phyloP scores from a whole-genome alignment of 352 stramenopile genomes.

The Globisporangium nodosum region DNA sequence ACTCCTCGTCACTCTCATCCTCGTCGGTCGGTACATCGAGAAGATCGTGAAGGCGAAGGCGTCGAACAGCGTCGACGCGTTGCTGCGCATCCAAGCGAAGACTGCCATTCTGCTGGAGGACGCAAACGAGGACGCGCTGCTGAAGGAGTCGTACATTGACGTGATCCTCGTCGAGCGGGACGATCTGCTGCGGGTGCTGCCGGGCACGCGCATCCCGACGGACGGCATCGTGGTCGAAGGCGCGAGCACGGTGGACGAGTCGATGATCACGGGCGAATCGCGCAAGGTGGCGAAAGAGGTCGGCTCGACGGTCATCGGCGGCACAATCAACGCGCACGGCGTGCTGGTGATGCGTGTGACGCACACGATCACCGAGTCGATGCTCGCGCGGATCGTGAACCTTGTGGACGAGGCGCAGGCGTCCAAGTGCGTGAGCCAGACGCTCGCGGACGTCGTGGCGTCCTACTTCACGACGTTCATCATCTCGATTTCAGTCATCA shows the following conservation, averaged over 20 bases:
- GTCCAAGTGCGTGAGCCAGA: conserved; percentile 55
- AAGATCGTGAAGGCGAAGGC: conserved; percentile 62
- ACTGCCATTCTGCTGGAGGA: conserved; percentile 86
- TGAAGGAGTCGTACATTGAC: conserved; percentile 70
- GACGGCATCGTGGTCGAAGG: conserved; percentile 67
- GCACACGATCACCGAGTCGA: conserved; percentile 69
- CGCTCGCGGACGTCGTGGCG: conserved; percentile 53
- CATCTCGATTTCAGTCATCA: conserved; percentile 44
- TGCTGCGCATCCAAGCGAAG: conserved; percentile 71
- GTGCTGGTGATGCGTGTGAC: conserved; percentile 65
- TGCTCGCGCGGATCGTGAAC: conserved; percentile 67
- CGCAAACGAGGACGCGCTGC: conserved; percentile 12
- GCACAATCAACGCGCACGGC: conserved; percentile 65
- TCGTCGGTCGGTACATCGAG: conserved; percentile 75
- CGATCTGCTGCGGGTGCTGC: conserved; percentile 64
- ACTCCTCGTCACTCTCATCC: conserved; percentile 61
- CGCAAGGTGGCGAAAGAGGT: conserved; percentile 59
- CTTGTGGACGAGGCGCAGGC: conserved; percentile 72
- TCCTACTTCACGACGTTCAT: conserved; percentile 77
- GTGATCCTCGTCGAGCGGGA: conserved; percentile 67
- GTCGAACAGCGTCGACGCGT: conserved; percentile 59
- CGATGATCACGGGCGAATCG: conserved; percentile 71
- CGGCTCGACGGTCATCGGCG: conserved; percentile 56
- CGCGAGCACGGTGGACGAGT: conserved; percentile 66
- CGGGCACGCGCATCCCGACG: conserved; percentile 60